phyloP scores from a whole-genome alignment of 148 eudicot genomes.

The Gaultheria prostrata region DNA sequence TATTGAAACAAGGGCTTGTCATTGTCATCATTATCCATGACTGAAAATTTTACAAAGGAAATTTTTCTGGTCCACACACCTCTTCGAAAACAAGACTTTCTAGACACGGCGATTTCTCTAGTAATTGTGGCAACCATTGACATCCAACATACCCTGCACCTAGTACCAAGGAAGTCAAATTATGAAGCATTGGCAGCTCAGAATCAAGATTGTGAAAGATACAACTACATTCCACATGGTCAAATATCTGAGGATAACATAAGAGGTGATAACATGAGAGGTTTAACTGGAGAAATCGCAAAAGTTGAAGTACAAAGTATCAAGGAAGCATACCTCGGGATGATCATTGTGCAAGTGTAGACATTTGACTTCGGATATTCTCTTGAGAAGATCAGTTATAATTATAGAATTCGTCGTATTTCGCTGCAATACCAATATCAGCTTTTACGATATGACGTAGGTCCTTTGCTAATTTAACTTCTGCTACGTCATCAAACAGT shows the following conservation, averaged over 20 bases:
- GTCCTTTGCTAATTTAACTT: too few species aligned
- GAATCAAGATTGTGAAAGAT: background rate
- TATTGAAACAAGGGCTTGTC: background rate
- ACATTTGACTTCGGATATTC: too few species aligned
- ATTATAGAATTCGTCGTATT: too few species aligned
- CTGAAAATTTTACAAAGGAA: background rate
- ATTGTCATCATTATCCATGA: background rate
- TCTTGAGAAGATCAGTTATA: too few species aligned
- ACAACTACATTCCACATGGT: background rate
- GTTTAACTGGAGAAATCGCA: too few species aligned
- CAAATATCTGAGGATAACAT: background rate
- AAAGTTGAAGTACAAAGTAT: too few species aligned
- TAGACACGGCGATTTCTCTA: background rate
- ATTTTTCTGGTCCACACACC: background rate
- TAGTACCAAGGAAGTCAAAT: background rate
- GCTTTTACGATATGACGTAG: too few species aligned
- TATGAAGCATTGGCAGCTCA: background rate
- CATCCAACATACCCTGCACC: background rate
- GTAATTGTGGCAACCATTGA: background rate
- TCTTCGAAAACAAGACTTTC: background rate
- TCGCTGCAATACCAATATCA: too few species aligned
- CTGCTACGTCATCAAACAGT: too few species aligned
- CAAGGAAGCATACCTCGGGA: too few species aligned
- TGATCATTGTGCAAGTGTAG: too few species aligned
- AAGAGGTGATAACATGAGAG: background rate